Evolutionary conservation across 2,329 filamentous ascomycete genomes (phyloP), one percentile per base, ranked within the genome.

Genomic region (Penicillium sp.): DNA sequence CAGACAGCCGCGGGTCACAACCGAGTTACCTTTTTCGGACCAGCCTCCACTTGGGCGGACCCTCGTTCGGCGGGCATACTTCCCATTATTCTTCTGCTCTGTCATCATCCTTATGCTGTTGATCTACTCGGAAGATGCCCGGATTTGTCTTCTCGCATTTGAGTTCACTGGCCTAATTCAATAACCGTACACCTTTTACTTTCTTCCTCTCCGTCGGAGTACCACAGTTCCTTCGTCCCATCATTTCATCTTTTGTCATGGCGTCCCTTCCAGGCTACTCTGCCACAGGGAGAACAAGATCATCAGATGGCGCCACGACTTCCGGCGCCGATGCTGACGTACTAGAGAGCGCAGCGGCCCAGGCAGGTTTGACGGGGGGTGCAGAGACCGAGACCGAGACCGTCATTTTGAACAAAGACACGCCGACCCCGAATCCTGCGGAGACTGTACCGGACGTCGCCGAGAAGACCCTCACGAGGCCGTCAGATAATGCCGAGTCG

Each of bases 251-350:
- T 54, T 54, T 48, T 57, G 66, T 55, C 35, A 78, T 78, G 75
- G 71, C 73, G 10, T 77, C 75, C 31, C 60, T 75, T 45, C 69
- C 73, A 20, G 69, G 67, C 59, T 73, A 69, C 57, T 68, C 74
- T 39, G 58, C 70, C 43, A 58, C 69, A 43, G 65, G 68, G 58
- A 68, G 72, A 63, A 60, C 66, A 52, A 65, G 67, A 55, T 63
- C 69, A 15, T 68, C 69, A 41, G 71, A 74, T 59, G 65, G 62
- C 50, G 53, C 66, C 54, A 62, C 63, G 45, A 50, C 55, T 58
- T 52, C 64, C 31, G 58, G 63, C 47, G 60, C 57, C 43, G 62
- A 67, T 25, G 66, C 60, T 41, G 57, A 51, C 25, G 57, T 54
- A 37, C 15, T 61, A 1, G 60, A 61, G 11, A 42, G 34, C n/a